These are phyloP conservation scores for Trichoderma sp. DNA, from an alignment of 2,329 filamentous ascomycete species.

Conservation along the genomic window DNA sequence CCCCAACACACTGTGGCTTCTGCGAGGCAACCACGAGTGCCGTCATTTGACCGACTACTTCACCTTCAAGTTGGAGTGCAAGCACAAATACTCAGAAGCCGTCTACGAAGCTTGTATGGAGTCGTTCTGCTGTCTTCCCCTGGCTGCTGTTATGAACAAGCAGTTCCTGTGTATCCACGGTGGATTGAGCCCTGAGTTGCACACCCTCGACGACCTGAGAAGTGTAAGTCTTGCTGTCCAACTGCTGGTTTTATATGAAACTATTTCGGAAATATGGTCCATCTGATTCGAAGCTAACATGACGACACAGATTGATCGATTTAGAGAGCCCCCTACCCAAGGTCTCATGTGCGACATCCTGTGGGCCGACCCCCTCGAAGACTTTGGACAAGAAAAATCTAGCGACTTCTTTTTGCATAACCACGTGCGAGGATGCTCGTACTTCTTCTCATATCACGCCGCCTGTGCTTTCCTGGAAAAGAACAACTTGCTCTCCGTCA, in stretches of 20 bases:
- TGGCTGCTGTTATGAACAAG: constrained; percentile 99
- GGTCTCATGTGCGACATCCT: constrained; percentile 99
- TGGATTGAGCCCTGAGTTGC: constrained; percentile 91
- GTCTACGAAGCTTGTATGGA: constrained; percentile 99
- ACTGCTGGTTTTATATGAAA: neutral
- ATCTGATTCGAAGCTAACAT: constrained; percentile 28
- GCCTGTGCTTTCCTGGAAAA: constrained; percentile 98
- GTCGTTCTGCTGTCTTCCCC: constrained; percentile 89
- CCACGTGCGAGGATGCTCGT: constrained; percentile 96
- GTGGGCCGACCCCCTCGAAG: constrained; percentile 96
- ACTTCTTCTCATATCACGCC: constrained; percentile 98
- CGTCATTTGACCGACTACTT: constrained; percentile 99
- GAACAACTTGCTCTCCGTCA: constrained; percentile 96
- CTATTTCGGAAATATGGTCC: neutral
- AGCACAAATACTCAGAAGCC: constrained; percentile 97
- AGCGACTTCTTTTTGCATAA: constrained; percentile 98
- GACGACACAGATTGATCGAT: constrained; percentile 79
- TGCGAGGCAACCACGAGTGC: constrained; percentile 98
- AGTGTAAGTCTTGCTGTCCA: constrained; percentile 58
- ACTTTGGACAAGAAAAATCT: constrained; percentile 98
- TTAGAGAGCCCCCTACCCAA: constrained; percentile 95
- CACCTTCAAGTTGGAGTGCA: constrained; percentile 99
- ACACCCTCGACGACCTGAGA: constrained; percentile 93
- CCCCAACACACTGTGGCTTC: constrained; percentile 93
- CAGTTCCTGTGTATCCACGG: constrained; percentile 99